Conservation (phyloP, 2,329 filamentous ascomycete species). For the Microcyclosporella mali region DNA sequence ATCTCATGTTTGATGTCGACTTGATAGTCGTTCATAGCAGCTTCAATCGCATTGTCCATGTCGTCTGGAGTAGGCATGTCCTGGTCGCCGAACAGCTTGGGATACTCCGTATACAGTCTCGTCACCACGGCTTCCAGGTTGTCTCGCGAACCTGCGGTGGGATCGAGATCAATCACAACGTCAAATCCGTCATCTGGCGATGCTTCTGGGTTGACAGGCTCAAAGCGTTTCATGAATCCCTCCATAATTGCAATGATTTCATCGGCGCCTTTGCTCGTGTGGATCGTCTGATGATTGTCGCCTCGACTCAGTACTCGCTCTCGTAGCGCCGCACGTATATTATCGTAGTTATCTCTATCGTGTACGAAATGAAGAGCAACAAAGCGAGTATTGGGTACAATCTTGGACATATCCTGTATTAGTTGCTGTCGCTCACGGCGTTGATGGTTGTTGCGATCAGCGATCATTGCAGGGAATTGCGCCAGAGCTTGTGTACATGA, state of each 20-base stretch:
- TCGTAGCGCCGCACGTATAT: slow-evolving; percentile 68
- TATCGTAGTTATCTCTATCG: slow-evolving; percentile 58
- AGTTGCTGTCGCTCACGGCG: slow-evolving; percentile 82
- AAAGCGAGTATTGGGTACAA: slow-evolving; percentile 59
- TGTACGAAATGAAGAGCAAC: slow-evolving; percentile 89
- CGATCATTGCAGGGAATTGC: slow-evolving; percentile 67
- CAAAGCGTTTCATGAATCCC: slow-evolving; percentile 80
- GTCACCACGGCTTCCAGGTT: slow-evolving; percentile 78
- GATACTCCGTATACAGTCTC: slow-evolving; percentile 68
- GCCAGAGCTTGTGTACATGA: slow-evolving; percentile 61
- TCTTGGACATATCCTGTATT: slow-evolving; percentile 65
- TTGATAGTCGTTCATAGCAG: slow-evolving; percentile 68
- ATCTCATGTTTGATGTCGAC: slow-evolving; percentile 72
- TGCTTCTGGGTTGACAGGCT: slow-evolving; percentile 61
- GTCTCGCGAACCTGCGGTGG: slow-evolving; percentile 65
- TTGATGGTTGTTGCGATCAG: slow-evolving; percentile 92
- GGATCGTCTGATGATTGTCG: slow-evolving; percentile 97
- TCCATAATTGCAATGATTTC: slow-evolving; percentile 93
- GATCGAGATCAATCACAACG: slow-evolving; percentile 75
- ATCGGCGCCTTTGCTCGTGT: slow-evolving; percentile 64
- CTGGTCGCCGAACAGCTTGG: slow-evolving; percentile 58
- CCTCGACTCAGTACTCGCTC: slow-evolving; percentile 76
- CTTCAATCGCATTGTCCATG: slow-evolving; percentile 72
- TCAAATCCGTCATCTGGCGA: slow-evolving; percentile 80
- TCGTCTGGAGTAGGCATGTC: slow-evolving; percentile 64